phyloP scores from a whole-genome alignment of 805 yeast species.

The Starmerella floricola region DNA sequence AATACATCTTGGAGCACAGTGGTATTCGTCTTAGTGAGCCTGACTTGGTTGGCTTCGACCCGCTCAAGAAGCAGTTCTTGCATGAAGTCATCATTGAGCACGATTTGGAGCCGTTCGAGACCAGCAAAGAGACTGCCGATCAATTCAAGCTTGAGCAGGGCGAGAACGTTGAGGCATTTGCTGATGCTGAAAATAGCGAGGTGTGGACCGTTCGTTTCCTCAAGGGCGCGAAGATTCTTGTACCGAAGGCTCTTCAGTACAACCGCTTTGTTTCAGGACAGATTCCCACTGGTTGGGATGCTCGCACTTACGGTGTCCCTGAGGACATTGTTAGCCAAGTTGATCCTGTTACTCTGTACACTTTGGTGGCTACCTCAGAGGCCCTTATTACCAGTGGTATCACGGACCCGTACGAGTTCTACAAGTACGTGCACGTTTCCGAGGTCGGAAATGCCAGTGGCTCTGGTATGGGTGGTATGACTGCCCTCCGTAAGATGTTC shows the following conservation, averaged over 20 bases:
- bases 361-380: slow-evolving; percentile 87
- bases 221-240: slow-evolving; percentile 81
- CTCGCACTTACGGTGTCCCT: slow-evolving; percentile 84
- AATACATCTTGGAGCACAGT: slow-evolving; percentile 74
- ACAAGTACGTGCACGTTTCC: slow-evolving; percentile 94
- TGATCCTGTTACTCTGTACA: slow-evolving; percentile 88
- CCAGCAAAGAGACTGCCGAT: slow-evolving; percentile 88
- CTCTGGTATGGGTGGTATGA: slow-evolving; percentile 99
- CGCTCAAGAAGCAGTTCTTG: slow-evolving; percentile 79
- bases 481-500: slow-evolving; percentile 96
- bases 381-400: slow-evolving; percentile 90
- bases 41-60: slow-evolving; percentile 92
- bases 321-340: slow-evolving; percentile 91
- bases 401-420: slow-evolving; percentile 97
- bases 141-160: slow-evolving; percentile 92
- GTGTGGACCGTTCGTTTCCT: slow-evolving; percentile 82
- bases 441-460: slow-evolving; percentile 99
- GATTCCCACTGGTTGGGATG: slow-evolving; percentile 98
- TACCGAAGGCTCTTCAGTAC: slow-evolving; percentile 76
- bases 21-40: slow-evolving; percentile 97
- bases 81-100: slow-evolving; percentile 96
- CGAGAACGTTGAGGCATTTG: slow-evolving; percentile 83
- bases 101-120: slow-evolving; percentile 90
- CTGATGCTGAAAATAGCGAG: slow-evolving; percentile 66
- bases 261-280: slow-evolving; percentile 65